Base-by-base conservation (phyloP, 2,329 filamentous ascomycete species). In the Hymenotorrendiella dingleyae region DNA sequence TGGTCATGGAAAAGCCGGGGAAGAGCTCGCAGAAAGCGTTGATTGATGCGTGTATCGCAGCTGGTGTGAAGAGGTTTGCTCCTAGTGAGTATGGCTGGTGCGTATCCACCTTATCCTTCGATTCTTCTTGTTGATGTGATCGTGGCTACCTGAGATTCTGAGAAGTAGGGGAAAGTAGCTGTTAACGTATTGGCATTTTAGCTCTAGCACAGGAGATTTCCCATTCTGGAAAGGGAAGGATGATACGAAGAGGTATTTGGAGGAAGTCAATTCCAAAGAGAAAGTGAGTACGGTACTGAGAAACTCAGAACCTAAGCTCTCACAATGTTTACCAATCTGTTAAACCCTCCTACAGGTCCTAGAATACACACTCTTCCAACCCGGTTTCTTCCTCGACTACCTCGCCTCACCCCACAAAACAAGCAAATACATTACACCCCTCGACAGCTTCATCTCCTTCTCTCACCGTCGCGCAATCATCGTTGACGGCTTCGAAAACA, bases 141-240 rank as follows among this genome's bases (percentile, higher is more conserved):
- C n/a, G n/a, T n/a, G n/a, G n/a, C n/a, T n/a, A n/a, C n/a, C n/a
- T n/a, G n/a, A n/a, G n/a, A n/a, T n/a, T n/a, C n/a, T n/a, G n/a
- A n/a, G n/a, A n/a, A n/a, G n/a, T n/a, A n/a, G n/a, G n/a, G n/a
- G n/a, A n/a, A 44, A 49, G 49, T 51, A 21, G 12, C 7, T 10
- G 11, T 19, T 6, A 17, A 40, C 16, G 1, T 27, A 11, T n/a
- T 7, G 4, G 10, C 9, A 4, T 24, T 21, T 8, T 14, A 62
- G 67, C 1, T 50, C 59, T 11, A 62, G 57, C 4, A 57, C 59
- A 21, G 53, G 68, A n/a, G 43, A 67, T 11, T 64, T 76, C 45
- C 58, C 68, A 1, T 73, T 68, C 61, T 80, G 72, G 54, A 54
- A 57, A 0, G 69, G 67, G 42, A 82, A 83, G 50, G 62, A 63